Conservation (phyloP, 192 early-diverging fungal genomes). For the Helicostylum pulchrum region DNA sequence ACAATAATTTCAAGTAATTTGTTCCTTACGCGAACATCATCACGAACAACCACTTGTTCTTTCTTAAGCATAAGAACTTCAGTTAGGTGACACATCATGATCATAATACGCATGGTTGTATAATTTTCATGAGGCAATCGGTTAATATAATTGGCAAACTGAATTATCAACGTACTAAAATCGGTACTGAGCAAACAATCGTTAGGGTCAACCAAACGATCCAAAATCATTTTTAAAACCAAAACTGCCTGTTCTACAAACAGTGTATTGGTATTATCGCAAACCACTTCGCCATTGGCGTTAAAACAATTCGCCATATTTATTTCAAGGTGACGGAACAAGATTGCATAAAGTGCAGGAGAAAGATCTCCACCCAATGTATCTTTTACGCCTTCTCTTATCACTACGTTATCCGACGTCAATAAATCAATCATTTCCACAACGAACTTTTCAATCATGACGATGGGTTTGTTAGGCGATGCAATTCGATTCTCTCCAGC, state of each 20-base stretch:
- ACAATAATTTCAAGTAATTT: slow-evolving; percentile 62
- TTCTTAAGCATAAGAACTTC: slow-evolving; percentile 69
- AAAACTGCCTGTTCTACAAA: slow-evolving; percentile 67
- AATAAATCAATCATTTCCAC: slow-evolving; percentile 68
- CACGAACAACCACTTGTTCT: slow-evolving; percentile 61
- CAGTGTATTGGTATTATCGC: slow-evolving; percentile 51
- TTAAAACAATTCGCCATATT: slow-evolving; percentile 62
- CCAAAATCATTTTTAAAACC: slow-evolving; percentile 65
- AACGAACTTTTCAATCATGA: slow-evolving; percentile 67
- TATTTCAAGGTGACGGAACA: slow-evolving; percentile 53
- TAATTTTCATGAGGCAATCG: slow-evolving; percentile 42
- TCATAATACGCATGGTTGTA: slow-evolving; percentile 57
- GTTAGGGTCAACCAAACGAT: slow-evolving; percentile 52
- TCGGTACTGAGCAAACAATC: slow-evolving; percentile 56
- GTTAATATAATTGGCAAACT: slow-evolving; percentile 66
- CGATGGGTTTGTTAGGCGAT: not conserved
- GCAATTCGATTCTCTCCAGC: not conserved
- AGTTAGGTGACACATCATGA: slow-evolving; percentile 69
- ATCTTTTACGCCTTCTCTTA: slow-evolving; percentile 75
- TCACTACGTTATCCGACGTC: slow-evolving; percentile 66
- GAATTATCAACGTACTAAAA: slow-evolving; percentile 57
- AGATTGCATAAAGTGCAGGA: slow-evolving; percentile 57
- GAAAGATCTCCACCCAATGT: slow-evolving; percentile 70
- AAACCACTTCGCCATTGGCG: slow-evolving; percentile 48
- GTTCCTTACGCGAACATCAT: slow-evolving; percentile 67